Percentiles rank a stretch among this genome's conserved stretches.
These are phyloP conservation scores for Cryptococcus sp. DNA, from an alignment of 1,284 basidiomycete genomes.

Conservation along the genomic window DNA sequence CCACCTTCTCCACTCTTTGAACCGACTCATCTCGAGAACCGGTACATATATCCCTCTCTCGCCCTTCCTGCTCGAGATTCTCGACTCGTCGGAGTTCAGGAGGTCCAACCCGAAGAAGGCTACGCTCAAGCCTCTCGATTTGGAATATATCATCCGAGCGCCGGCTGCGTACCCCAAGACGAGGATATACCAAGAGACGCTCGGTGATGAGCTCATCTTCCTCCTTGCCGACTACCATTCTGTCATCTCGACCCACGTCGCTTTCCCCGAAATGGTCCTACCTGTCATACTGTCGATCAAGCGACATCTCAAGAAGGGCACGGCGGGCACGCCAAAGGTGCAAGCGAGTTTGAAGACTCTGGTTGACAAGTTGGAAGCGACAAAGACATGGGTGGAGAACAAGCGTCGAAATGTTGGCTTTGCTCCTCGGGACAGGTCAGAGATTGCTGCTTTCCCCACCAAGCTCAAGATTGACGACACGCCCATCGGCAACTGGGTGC, in stretches of 20 bases:
- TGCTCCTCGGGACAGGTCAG: slow-evolving; percentile 58
- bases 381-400: slow-evolving; percentile 67
- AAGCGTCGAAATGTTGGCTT: slow-evolving; percentile 65
- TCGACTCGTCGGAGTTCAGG: slow-evolving; percentile 69
- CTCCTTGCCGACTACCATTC: slow-evolving; percentile 72
- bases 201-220: slow-evolving; percentile 75
- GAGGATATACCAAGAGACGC: slow-evolving; percentile 72
- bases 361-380: slow-evolving; percentile 78
- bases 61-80: slow-evolving; percentile 77
- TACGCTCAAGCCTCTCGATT: slow-evolving; percentile 84
- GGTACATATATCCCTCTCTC: slow-evolving; percentile 83
- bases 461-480: slow-evolving; percentile 60
- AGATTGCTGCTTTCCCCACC: slow-evolving; percentile 68
- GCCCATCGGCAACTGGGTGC: slow-evolving; percentile 72
- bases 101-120: slow-evolving; percentile 72
- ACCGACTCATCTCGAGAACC: slow-evolving; percentile 69
- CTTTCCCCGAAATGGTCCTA: slow-evolving; percentile 89
- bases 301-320: slow-evolving; percentile 59
- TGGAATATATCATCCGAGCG: slow-evolving; percentile 79
- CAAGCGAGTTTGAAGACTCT: slow-evolving; percentile 59
- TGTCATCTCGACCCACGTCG: slow-evolving; percentile 63
- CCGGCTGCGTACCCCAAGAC: slow-evolving; percentile 87
- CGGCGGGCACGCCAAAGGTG: slow-evolving; percentile 49
- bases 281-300: slow-evolving; percentile 70
- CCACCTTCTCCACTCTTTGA: slow-evolving; percentile 65